A percentile compares a stretch with the other conserved stretches of the same genome.
Conservation (phyloP, 2,329 filamentous ascomycete genomes). For the Coleophoma eucalyptorum region DNA sequence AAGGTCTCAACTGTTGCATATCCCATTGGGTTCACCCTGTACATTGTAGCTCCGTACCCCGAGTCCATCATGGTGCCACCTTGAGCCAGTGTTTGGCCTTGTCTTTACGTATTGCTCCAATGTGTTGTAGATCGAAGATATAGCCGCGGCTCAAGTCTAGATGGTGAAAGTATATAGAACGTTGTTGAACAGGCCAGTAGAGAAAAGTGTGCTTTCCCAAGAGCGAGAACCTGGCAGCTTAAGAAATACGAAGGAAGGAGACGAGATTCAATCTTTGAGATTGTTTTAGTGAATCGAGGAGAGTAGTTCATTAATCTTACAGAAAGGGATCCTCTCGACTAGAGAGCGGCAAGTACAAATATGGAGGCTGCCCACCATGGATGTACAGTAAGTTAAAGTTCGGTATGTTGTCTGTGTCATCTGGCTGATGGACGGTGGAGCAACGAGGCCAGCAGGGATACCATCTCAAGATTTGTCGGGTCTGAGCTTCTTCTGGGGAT, state of each 20-base stretch:
- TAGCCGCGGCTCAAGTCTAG: slow-evolving; percentile 2
- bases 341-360: slow-evolving; percentile 26
- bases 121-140: too few species aligned
- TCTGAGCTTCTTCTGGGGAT: slow-evolving; percentile 28
- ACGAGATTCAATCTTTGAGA: too few species aligned
- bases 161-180: not conserved
- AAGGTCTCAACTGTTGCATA: slow-evolving; percentile 39
- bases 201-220: too few species aligned
- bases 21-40: slow-evolving; percentile 15
- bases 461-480: slow-evolving; percentile 17
- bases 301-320: slow-evolving; percentile 1
- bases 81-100: not conserved
- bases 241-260: too few species aligned
- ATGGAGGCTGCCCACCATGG: slow-evolving; percentile 22
- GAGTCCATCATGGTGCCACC: slow-evolving; percentile 18
- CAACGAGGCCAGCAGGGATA: slow-evolving; percentile 20
- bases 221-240: too few species aligned
- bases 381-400: slow-evolving; percentile 21
- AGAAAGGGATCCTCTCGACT: slow-evolving; percentile 24
- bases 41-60: slow-evolving; percentile 7
- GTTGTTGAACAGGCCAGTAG: not conserved
- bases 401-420: slow-evolving; percentile 31
- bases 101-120: too few species aligned
- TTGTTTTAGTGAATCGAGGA: too few species aligned
- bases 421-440: slow-evolving; percentile 18